Conservation (phyloP, 805 yeast genomes). For the Hanseniaspora guilliermondii region DNA sequence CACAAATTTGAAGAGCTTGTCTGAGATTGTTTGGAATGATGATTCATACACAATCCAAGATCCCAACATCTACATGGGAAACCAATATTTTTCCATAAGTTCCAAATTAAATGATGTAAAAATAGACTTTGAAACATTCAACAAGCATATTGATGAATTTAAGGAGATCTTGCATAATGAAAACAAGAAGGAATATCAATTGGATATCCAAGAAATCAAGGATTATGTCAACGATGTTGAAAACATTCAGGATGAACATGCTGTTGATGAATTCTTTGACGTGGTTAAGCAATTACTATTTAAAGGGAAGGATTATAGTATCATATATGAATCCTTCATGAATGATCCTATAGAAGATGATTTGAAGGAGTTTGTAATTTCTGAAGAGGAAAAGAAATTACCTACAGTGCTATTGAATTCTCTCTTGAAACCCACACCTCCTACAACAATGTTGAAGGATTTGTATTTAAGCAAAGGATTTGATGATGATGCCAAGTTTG, state of each 20-base stretch:
- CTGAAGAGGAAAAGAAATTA: slow-evolving; percentile 13
- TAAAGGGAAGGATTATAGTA: not conserved
- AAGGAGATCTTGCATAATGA: not conserved
- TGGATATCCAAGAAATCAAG: not conserved
- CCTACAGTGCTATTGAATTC: not conserved
- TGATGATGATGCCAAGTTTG: slow-evolving; percentile 19
- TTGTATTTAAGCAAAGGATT: not conserved
- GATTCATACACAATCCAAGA: not conserved
- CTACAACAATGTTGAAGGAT: not conserved
- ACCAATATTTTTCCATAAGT: not conserved
- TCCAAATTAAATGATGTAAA: not conserved
- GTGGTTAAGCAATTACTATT: not conserved
- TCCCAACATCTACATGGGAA: not conserved
- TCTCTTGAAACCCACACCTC: not conserved
- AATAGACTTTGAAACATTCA: not conserved
- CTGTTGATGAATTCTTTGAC: not conserved
- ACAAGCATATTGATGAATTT: not conserved
- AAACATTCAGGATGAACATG: not conserved
- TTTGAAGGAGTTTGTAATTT: not conserved
- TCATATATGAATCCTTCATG: slow-evolving; percentile 5
- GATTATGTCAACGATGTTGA: not conserved
- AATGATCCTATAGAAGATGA: slow-evolving; percentile 9
- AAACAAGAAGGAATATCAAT: not conserved
- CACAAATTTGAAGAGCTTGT: not conserved
- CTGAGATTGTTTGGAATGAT: slow-evolving; percentile 11